A percentile compares a stretch with the other conserved stretches of the same genome.
Conservation (phyloP, 2,329 filamentous ascomycete species). For the Aspergillus eucalypticola region DNA sequence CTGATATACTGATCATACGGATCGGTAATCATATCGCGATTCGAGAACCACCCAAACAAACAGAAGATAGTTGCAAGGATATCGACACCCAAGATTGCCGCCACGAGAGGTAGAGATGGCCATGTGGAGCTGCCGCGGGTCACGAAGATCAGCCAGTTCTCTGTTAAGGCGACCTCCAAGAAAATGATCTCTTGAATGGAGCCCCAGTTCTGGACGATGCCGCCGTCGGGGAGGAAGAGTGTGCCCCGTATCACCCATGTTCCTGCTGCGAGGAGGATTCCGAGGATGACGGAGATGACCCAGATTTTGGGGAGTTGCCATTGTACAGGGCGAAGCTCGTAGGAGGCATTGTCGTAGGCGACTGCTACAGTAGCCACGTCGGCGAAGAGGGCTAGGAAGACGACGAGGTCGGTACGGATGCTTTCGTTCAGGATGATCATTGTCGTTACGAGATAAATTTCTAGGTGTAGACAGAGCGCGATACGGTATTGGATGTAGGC, state of each 20-base stretch:
- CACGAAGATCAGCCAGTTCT: slow-evolving; percentile 98
- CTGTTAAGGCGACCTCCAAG: slow-evolving; percentile 85
- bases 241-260: slow-evolving; percentile 74
- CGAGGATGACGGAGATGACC: slow-evolving; percentile 64
- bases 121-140: slow-evolving; percentile 78
- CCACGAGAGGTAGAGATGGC: slow-evolving; percentile 72
- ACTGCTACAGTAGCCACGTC: slow-evolving; percentile 78
- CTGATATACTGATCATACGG: background rate
- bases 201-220: slow-evolving; percentile 73
- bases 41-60: slow-evolving; percentile 71
- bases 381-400: slow-evolving; percentile 77
- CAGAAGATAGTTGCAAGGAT: slow-evolving; percentile 71
- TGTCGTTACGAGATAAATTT: slow-evolving; percentile 74
- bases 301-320: slow-evolving; percentile 82
- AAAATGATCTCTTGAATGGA: slow-evolving; percentile 78
- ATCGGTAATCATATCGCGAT: background rate
- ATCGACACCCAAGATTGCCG: slow-evolving; percentile 71
- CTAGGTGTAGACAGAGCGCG: slow-evolving; percentile 70
- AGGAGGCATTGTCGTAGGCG: slow-evolving; percentile 77
- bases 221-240: slow-evolving; percentile 68
- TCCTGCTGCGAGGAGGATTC: slow-evolving; percentile 65
- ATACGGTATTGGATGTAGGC: slow-evolving; percentile 77
- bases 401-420: slow-evolving; percentile 69
- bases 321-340: slow-evolving; percentile 71
- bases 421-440: slow-evolving; percentile 82